Percentiles rank a stretch among this genome's conserved stretches.
Evolutionary conservation across 306 rosid genomes (phyloP).

Genomic region (Cicer cuneatum): DNA sequence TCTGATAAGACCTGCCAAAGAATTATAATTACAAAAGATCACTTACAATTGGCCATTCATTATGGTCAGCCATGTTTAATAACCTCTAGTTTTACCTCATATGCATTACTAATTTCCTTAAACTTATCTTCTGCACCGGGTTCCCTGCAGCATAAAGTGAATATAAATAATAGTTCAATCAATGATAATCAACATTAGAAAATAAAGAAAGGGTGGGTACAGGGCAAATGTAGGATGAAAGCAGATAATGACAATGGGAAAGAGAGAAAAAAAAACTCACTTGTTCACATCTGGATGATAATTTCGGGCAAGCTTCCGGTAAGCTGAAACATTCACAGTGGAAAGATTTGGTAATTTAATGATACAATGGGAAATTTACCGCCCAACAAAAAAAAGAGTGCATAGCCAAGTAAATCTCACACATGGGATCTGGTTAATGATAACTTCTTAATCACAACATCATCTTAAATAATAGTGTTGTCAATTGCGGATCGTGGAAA

Average conservation of each 20-base stretch:
- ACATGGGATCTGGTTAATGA: background rate
- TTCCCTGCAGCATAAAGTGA: conserved; percentile 64
- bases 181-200: conserved; percentile 21
- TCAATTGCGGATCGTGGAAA: too few species aligned
- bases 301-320: conserved; percentile 94
- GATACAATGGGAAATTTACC: background rate
- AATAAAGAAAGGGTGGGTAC: background rate
- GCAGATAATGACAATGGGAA: conserved; percentile 20
- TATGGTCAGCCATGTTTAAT: conserved; percentile 36
- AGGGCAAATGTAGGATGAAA: conserved; percentile 26
- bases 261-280: conserved; percentile 55
- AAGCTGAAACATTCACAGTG: conserved; percentile 70
- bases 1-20: conserved; percentile 88
- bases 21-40: conserved; percentile 39
- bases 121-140: conserved; percentile 87
- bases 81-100: conserved; percentile 68
- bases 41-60: conserved; percentile 7
- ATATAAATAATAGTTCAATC: conserved; percentile 23
- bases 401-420: conserved; percentile 35
- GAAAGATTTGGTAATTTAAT: conserved; percentile 17
- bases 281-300: conserved; percentile 98
- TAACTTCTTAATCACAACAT: conserved; percentile 24
- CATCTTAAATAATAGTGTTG: background rate
- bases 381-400: background rate
- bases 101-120: conserved; percentile 94